A percentile compares a stretch with the other conserved stretches of the same genome.
Evolutionary conservation across 805 yeast species (phyloP).

Genomic region (Saturnispora sekii): DNA sequence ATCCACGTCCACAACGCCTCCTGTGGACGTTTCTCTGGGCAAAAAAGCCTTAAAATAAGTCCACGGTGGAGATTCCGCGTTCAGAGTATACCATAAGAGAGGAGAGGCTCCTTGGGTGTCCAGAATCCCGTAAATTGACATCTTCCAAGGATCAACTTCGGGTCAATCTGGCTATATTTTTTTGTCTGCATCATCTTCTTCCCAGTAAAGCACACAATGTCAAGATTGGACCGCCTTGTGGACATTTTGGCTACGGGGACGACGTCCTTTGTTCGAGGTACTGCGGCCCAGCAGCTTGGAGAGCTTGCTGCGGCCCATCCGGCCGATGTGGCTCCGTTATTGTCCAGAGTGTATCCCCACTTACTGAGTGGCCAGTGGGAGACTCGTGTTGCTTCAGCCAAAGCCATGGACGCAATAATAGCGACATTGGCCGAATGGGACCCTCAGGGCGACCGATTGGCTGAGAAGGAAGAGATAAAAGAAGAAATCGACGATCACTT

Average conservation of each 20-base stretch:
- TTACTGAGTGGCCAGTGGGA: constrained; percentile 85
- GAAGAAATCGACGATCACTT: constrained; percentile 20
- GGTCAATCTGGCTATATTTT: background rate
- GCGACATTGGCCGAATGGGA: constrained; percentile 74
- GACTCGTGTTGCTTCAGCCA: constrained; percentile 87
- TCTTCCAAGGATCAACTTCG: too few species aligned
- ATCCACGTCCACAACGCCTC: constrained; percentile 23
- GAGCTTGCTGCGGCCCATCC: constrained; percentile 93
- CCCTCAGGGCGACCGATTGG: constrained; percentile 32
- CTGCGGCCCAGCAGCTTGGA: constrained; percentile 95
- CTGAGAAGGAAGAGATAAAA: constrained; percentile 19
- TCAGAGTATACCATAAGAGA: constrained; percentile 4
- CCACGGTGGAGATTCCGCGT: constrained; percentile 19
- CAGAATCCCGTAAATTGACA: background rate
- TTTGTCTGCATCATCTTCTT: too few species aligned
- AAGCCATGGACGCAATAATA: constrained; percentile 90
- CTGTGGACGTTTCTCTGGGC: constrained; percentile 12
- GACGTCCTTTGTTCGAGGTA: constrained; percentile 82
- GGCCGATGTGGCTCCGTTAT: constrained; percentile 72
- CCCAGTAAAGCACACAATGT: constrained; percentile 15
- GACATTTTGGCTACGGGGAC: constrained; percentile 81
- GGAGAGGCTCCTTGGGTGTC: background rate
- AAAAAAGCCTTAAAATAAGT: constrained; percentile 20
- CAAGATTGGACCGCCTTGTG: constrained; percentile 29
- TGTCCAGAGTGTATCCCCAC: constrained; percentile 88